These are phyloP conservation scores for Pichia nakasei DNA, from an alignment of 805 yeast genomes.

Conservation along the genomic window DNA sequence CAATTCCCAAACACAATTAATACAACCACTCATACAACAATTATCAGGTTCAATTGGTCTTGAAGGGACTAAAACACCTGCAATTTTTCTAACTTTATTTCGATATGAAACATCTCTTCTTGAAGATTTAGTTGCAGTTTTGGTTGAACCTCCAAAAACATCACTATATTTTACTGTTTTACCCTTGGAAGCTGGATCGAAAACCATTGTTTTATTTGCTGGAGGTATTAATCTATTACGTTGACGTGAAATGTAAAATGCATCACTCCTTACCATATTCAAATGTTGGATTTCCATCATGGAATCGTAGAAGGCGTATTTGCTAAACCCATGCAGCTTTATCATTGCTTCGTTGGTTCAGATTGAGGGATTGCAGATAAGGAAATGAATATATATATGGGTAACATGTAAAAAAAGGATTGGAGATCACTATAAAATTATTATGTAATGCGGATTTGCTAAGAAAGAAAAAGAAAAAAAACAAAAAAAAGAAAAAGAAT, in stretches of 20 bases:
- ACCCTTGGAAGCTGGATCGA: constrained; percentile 19
- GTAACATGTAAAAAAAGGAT: no score
- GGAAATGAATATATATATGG: no score
- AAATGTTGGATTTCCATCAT: constrained; percentile 3
- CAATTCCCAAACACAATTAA: constrained; percentile 94
- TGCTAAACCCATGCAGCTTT: constrained; percentile 18
- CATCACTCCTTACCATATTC: constrained; percentile 8
- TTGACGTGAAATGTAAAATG: constrained; percentile 9
- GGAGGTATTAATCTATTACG: constrained; percentile 11
- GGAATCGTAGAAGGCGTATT: constrained; percentile 8
- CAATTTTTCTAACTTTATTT: constrained; percentile 28
- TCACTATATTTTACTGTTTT: constrained; percentile 17
- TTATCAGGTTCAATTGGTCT: constrained; percentile 87
- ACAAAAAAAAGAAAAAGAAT: no score
- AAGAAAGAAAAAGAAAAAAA: no score
- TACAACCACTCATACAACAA: constrained; percentile 96
- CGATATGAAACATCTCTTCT: constrained; percentile 31
- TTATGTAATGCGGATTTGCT: no score
- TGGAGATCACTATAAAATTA: no score
- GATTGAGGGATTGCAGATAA: no score
- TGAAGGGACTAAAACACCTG: constrained; percentile 74
- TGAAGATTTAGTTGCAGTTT: constrained; percentile 27
- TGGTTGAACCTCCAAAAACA: constrained; percentile 24
- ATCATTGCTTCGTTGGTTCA: no score
- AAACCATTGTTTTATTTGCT: constrained; percentile 12